These are phyloP conservation scores for Coemansia reversa DNA, from an alignment of 192 early-diverging fungal species.

Conservation along the genomic window DNA sequence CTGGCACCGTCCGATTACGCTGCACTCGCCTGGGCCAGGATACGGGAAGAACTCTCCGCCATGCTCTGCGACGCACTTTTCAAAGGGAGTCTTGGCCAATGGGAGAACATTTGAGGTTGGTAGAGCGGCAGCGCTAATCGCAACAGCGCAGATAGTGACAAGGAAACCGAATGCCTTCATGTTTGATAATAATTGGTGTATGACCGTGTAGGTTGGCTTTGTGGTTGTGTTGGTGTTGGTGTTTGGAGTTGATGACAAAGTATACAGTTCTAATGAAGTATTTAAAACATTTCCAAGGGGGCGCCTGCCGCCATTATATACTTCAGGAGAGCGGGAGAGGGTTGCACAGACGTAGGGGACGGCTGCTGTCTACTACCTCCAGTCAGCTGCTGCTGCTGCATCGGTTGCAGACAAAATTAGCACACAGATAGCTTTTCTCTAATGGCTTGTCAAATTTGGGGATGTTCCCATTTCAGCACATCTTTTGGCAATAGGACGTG, in stretches of 20 bases:
- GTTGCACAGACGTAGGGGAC: neutral
- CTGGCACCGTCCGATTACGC: slow-evolving; percentile 29
- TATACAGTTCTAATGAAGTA: neutral
- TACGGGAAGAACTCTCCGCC: slow-evolving; percentile 42
- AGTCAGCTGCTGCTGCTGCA: neutral
- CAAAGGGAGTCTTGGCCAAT: slow-evolving; percentile 8
- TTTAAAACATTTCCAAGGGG: neutral
- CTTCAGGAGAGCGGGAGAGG: neutral
- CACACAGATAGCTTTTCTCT: neutral
- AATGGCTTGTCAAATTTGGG: neutral
- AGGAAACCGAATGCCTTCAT: neutral
- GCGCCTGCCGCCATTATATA: neutral
- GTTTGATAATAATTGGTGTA: neutral
- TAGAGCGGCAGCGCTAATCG: slow-evolving; percentile 4
- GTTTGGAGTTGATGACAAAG: neutral
- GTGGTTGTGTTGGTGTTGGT: neutral
- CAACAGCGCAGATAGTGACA: neutral
- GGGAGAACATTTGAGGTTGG: slow-evolving; percentile 14
- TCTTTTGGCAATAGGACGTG: neutral
- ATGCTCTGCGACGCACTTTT: slow-evolving; percentile 36
- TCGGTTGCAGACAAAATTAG: neutral
- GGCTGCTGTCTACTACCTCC: neutral
- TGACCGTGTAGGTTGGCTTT: neutral
- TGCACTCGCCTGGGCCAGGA: slow-evolving; percentile 45
- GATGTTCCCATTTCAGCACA: neutral